Evolutionary conservation across 225 moss, liverwort and hornwort genomes (phyloP), one percentile per base, ranked within the genome.

Genomic region (Sphagnum contortum): DNA sequence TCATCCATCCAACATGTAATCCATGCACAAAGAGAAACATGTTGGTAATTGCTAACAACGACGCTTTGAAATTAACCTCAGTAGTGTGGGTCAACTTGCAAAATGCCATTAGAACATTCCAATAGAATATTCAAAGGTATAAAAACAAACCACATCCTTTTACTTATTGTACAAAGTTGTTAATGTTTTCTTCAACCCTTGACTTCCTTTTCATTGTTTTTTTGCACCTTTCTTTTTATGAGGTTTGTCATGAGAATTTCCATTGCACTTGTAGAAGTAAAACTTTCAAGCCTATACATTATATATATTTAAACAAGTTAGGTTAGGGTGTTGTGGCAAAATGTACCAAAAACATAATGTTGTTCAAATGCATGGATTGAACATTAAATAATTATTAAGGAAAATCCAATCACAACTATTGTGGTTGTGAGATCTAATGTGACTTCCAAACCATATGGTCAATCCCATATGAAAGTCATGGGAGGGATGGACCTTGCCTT

Each of bases 31-130:
- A 87, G 75, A 98, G 89, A 73, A 98, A 89, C 51, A 89, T 78
- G 77, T 86, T 90, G 55, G 98, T 87, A 68, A 93, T 75, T 68
- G 93, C 80, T 68, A 79, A 79, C 47, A 89, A 65, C 50, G 98
- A 91, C 49, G 87, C 81, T 62, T 87, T 89, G 69, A 87, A 80
- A 71, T 72, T 81, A 7, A 98, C 83, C 65, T 86, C 83, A 73
- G 80, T 91, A 98, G 75, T 98, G 98, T 54, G 98, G 93, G 55
- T 98, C 98, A 79, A 83, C 98, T 91, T 98, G 91, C 69, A 81
- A 74, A 59, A 57, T 0, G 3, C n/a, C 49, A 8, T 45, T 56
- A 29, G 29, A 29, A 29, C 29, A 29, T 29, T 29, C 29, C 29
- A 29, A 29, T 1, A 29, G 0, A 29, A 29, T 29, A 29, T 0